Conservation (phyloP, 2,329 filamentous ascomycete species). For the Elsinoe arachidis region DNA sequence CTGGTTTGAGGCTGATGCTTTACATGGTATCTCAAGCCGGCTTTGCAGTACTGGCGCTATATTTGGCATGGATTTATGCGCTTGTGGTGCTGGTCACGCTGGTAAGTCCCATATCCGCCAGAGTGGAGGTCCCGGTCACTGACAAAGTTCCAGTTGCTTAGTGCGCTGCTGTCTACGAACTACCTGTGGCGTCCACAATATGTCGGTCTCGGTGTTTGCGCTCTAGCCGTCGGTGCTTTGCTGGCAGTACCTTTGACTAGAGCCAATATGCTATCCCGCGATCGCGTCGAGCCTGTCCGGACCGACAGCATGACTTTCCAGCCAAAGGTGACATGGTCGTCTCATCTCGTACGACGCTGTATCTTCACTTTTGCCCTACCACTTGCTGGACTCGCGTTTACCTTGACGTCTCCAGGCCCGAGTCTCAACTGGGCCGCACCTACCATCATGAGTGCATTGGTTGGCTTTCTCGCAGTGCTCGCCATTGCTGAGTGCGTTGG, state of each 20-base stretch:
- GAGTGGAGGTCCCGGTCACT: neutral
- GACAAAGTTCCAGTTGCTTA: slow-evolving; percentile 45
- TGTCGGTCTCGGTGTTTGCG: slow-evolving; percentile 58
- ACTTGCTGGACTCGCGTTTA: slow-evolving; percentile 58
- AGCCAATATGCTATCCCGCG: slow-evolving; percentile 58
- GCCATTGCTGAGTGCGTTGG: slow-evolving; percentile 69
- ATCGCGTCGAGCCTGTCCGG: slow-evolving; percentile 49
- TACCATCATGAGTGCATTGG: slow-evolving; percentile 54
- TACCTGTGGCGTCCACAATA: slow-evolving; percentile 56
- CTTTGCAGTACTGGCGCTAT: slow-evolving; percentile 63
- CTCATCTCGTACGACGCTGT: slow-evolving; percentile 59
- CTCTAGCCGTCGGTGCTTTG: slow-evolving; percentile 59
- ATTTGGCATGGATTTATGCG: slow-evolving; percentile 69
- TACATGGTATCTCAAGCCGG: slow-evolving; percentile 68
- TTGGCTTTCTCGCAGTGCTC: slow-evolving; percentile 64
- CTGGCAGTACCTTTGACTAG: slow-evolving; percentile 66
- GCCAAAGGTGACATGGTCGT: slow-evolving; percentile 58
- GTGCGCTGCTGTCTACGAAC: slow-evolving; percentile 59
- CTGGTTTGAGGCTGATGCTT: slow-evolving; percentile 56
- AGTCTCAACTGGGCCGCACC: slow-evolving; percentile 54
- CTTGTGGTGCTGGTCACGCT: slow-evolving; percentile 66
- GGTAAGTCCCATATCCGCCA: slow-evolving; percentile 34
- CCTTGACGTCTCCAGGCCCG: slow-evolving; percentile 55
- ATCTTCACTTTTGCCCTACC: slow-evolving; percentile 61
- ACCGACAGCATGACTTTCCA: slow-evolving; percentile 61